Evolutionary conservation across 73 alveolate species (phyloP).

Genomic region (Diophrys sp.): DNA sequence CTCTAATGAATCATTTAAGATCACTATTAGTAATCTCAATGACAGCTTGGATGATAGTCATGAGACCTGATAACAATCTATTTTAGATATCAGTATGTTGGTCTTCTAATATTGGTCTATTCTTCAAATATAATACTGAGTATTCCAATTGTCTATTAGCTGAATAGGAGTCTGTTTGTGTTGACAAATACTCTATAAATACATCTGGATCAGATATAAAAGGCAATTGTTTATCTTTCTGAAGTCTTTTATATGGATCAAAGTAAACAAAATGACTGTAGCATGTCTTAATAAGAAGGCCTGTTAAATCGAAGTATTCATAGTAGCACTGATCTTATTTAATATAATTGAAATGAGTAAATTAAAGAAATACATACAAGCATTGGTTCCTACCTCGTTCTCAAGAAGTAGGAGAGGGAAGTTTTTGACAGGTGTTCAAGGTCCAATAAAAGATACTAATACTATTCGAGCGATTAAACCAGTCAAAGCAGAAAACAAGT

Average conservation of each 20-base stretch:
- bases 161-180: too few relatives aligned
- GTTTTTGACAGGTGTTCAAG: neutral
- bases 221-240: neutral
- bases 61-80: too few relatives aligned
- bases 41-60: too few relatives aligned
- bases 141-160: too few relatives aligned
- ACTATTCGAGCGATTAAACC: neutral
- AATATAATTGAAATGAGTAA: neutral
- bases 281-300: slow-evolving; percentile 26
- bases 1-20: too few relatives aligned
- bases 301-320: slow-evolving; percentile 38
- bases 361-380: neutral
- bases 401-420: neutral
- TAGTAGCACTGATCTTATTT: too few relatives aligned
- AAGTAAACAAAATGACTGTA: neutral
- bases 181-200: too few relatives aligned
- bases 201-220: too few relatives aligned
- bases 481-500: neutral
- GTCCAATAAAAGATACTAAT: neutral
- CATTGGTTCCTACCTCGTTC: neutral
- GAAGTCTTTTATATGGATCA: slow-evolving; percentile 21
- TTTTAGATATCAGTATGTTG: too few relatives aligned
- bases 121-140: too few relatives aligned
- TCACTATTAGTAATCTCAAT: too few relatives aligned
- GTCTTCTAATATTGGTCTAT: too few relatives aligned